Conservation (phyloP, 176 grass and related monocot species). For the Dendrocalamus sinicus region DNA sequence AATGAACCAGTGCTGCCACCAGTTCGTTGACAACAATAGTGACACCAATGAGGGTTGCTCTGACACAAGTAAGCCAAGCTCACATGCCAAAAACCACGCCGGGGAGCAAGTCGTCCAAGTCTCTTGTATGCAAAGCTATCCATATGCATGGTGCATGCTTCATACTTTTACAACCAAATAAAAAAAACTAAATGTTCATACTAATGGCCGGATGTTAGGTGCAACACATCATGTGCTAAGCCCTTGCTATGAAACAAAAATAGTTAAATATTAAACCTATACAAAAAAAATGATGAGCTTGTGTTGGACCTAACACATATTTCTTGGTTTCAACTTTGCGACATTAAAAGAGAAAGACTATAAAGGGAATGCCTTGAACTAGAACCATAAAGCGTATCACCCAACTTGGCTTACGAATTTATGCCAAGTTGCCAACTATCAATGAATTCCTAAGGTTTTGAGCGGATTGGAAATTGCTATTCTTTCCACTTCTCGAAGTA, state of each 20-base stretch:
- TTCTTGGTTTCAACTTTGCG: neutral
- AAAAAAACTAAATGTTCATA: constrained; percentile 11
- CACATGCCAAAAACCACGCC: no score
- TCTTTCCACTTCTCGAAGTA: neutral
- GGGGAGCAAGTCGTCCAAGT: neutral
- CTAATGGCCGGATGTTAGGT: neutral
- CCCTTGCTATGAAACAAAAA: constrained; percentile 19
- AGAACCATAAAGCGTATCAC: neutral
- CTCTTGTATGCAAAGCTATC: neutral
- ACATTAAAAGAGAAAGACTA: neutral
- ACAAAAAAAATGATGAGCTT: neutral
- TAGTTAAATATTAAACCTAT: neutral
- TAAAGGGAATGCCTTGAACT: neutral
- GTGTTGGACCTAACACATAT: neutral
- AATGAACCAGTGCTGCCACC: constrained; percentile 22
- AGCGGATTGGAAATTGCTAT: neutral
- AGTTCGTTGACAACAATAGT: constrained; percentile 43
- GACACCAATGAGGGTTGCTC: constrained; percentile 19
- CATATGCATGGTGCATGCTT: no score
- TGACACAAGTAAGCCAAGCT: no score
- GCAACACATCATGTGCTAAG: neutral
- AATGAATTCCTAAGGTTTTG: neutral
- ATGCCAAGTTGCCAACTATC: neutral
- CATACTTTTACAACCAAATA: no score
- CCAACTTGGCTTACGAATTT: neutral